phyloP scores from a whole-genome alignment of 2,329 filamentous ascomycete species.

The Phoma herbarum region DNA sequence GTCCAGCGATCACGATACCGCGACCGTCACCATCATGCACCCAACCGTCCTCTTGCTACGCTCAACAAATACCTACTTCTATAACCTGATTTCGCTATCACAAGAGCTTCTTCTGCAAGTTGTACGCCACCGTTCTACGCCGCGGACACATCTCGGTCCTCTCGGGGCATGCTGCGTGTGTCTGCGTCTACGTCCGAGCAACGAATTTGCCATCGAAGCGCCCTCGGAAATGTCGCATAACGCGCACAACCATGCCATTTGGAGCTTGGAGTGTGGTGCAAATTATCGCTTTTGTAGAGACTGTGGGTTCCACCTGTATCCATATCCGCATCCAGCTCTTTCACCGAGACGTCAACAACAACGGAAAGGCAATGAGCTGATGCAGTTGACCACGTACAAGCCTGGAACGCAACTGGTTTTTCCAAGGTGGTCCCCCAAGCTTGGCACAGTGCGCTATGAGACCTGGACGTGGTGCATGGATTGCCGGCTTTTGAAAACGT shows the following conservation, averaged over 20 bases:
- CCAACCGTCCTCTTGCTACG: not conserved
- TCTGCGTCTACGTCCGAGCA: not conserved
- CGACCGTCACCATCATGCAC: not conserved
- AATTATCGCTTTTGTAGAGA: conserved; percentile 4
- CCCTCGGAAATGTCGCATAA: not conserved
- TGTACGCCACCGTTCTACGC: not conserved
- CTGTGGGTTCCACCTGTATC: conserved; percentile 8
- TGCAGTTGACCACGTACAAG: not conserved
- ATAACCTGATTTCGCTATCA: not conserved
- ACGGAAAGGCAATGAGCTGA: not conserved
- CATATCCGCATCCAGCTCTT: conserved; percentile 7
- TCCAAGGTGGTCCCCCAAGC: not conserved
- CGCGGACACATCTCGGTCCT: not conserved
- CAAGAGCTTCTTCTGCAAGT: conserved; percentile 1
- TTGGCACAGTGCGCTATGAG: not conserved
- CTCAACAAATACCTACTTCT: not conserved
- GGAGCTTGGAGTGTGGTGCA: not conserved
- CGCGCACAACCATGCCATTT: not conserved
- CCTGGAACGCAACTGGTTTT: not conserved
- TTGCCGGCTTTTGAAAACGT: not conserved
- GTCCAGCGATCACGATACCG: not conserved
- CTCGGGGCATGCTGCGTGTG: conserved; percentile 2
- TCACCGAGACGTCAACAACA: conserved; percentile 1
- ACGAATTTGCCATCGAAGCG: not conserved
- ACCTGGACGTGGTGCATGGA: conserved; percentile 1